These are phyloP conservation scores for Candida germanica DNA, from an alignment of 805 yeast genomes.

Conservation along the genomic window DNA sequence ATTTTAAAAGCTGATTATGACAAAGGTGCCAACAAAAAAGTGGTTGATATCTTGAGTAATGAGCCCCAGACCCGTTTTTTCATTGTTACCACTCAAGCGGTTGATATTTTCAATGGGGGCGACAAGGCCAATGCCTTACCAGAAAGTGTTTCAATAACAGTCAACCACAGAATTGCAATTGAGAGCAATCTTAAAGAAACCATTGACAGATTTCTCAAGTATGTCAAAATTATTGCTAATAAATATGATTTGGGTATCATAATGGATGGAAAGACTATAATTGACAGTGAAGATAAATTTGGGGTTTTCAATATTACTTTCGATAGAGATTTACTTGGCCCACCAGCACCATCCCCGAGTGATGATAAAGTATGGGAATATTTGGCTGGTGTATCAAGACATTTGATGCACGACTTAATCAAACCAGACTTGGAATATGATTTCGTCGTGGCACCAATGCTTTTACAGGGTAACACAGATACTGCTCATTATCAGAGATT, in stretches of 20 bases:
- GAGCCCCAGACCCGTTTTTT: slow-evolving; percentile 23
- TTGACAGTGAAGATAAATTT: slow-evolving; percentile 15
- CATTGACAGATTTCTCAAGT: slow-evolving; percentile 17
- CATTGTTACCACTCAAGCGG: slow-evolving; percentile 32
- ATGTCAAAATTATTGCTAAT: slow-evolving; percentile 26
- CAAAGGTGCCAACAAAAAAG: slow-evolving; percentile 15
- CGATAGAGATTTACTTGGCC: slow-evolving; percentile 25
- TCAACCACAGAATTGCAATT: slow-evolving; percentile 36
- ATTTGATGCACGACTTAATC: slow-evolving; percentile 56
- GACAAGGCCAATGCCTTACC: slow-evolving; percentile 42
- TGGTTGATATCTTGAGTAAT: slow-evolving; percentile 11
- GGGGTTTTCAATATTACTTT: slow-evolving; percentile 17
- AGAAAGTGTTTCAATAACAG: slow-evolving; percentile 25
- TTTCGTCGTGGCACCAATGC: slow-evolving; percentile 42
- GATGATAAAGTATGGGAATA: slow-evolving; percentile 47
- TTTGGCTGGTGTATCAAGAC: slow-evolving; percentile 61
- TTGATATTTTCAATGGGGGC: slow-evolving; percentile 34
- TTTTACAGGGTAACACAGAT: slow-evolving; percentile 62
- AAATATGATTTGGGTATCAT: slow-evolving; percentile 24
- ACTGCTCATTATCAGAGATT: slow-evolving; percentile 58
- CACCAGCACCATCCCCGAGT: slow-evolving; percentile 47
- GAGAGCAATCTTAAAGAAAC: slow-evolving; percentile 25
- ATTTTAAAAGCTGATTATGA: slow-evolving; percentile 37
- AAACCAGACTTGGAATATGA: slow-evolving; percentile 30
- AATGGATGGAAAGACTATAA: slow-evolving; percentile 15